Base-by-base conservation (phyloP, 169 alveolate species). In the Cryptosporidium xiaoi region DNA sequence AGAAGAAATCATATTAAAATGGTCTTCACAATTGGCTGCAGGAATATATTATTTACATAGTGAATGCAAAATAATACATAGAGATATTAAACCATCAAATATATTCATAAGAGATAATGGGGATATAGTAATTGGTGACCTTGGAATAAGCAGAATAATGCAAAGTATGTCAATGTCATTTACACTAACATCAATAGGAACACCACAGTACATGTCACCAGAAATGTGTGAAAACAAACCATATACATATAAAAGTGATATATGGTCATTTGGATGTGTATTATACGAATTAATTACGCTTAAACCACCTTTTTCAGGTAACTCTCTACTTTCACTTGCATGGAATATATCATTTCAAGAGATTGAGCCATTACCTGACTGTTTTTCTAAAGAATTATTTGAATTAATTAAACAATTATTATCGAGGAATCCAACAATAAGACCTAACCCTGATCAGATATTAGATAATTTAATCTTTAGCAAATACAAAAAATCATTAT, bases 181-280 rank as follows among this genome's bases (percentile, higher is more conserved):
- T 44, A 97, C 97, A 1, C 82, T 83, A 90, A 96, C 97, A 1
- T 95, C 94, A 16, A 96, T 95, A 0, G 98, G 98, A 8, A 96
- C 98, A 7, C 97, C 97, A 20, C 95, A 95, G 82, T 96, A 96
- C 83, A 93, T 95, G 96, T 82, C 93, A 36, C 98, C 98, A 58
- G 98, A 95, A 85, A 95, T 94, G 29, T 95, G 98, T 83, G 94
- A 95, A 66, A 93, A 91, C 71, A 92, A 94, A 56, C 97, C 98
- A 13, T 96, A 96, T 90, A 94, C 96, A 83, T 93, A 92, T 66
- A 95, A 96, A 84, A 92, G 96, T 48, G 99, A 97, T 92, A 95
- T 95, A 18, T 97, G 99, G 99, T 94, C 97, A 2, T 93, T 97
- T 20, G 99, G 99, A 8, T 96, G 98, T 77, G 95, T 97, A 10